Conservation (phyloP, 306 rosid species). For the Malus domestica region DNA sequence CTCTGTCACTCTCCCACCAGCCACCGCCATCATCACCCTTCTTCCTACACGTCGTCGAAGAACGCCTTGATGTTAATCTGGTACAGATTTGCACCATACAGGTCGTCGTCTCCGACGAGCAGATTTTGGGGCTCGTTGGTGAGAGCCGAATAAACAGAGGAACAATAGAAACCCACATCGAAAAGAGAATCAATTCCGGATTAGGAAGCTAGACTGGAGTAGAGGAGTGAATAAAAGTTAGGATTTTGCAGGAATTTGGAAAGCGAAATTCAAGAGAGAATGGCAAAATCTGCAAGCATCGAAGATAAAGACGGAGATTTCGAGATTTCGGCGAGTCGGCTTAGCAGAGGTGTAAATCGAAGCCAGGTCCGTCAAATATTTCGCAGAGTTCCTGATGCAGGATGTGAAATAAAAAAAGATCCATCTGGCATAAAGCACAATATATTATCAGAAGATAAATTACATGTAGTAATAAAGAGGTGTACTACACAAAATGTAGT, state of each 20-base stretch:
- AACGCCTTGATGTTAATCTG: slow-evolving; percentile 62
- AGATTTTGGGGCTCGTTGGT: slow-evolving; percentile 57
- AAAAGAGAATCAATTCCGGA: slow-evolving; percentile 32
- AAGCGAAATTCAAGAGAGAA: slow-evolving; percentile 26
- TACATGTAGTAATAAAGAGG: no score
- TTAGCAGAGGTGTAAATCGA: slow-evolving; percentile 68
- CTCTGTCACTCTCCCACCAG: no score
- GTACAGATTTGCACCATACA: slow-evolving; percentile 71
- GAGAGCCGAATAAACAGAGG: slow-evolving; percentile 26
- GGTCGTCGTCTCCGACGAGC: slow-evolving; percentile 53
- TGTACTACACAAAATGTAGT: no score
- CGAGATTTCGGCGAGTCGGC: slow-evolving; percentile 9
- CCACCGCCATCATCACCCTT: no score
- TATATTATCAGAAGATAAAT: no score
- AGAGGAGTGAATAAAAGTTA: slow-evolving; percentile 27
- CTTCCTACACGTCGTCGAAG: slow-evolving; percentile 42
- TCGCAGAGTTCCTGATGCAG: no score
- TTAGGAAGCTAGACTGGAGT: slow-evolving; percentile 15
- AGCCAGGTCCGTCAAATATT: slow-evolving; percentile 21
- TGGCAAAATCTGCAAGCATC: slow-evolving; percentile 22
- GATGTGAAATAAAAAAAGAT: no score
- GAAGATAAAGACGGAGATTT: slow-evolving; percentile 19
- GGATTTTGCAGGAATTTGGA: slow-evolving; percentile 25
- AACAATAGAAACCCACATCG: slow-evolving; percentile 22
- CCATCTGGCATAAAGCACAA: no score